Base-by-base conservation (phyloP, 1,284 basidiomycete genomes). In the Ceratobasidium sp. region DNA sequence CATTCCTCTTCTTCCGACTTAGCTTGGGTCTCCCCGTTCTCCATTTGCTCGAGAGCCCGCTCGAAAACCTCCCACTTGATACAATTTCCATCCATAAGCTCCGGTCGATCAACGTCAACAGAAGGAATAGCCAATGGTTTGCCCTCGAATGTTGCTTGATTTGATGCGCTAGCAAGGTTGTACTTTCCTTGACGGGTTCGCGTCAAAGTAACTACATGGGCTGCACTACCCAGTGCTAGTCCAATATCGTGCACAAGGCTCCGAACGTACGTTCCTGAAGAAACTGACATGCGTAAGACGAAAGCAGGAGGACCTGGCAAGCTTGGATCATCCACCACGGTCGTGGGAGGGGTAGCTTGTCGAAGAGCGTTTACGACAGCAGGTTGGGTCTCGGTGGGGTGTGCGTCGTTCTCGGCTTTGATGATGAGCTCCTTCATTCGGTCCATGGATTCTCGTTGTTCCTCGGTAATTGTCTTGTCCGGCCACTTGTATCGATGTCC, bases 191-290 rank as follows among this genome's bases (percentile, higher is more conserved):
- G 94, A 40, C 91, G 85, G 20, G 89, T 89, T 25, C 96, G 87
- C 13, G 88, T 92, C 70, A 98, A 84, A 13, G 90, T 92, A 54
- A 96, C 93, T 62, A 98, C 94, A 77, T 96, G 94, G 0, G 93
- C 95, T 3, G 92, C 92, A 47, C 91, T 92, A 1, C 88, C 92
- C 25, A 98, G 78, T 0, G 88, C 86, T 72, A 89, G 86, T 7
- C 90, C 92, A 22, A 98, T 84, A 77, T 98, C 95, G 77, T 98
- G 94, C 52, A 94, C 90, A 73, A 97, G 89, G 1, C 90, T 93
- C 57, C 95, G 89, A 53, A 98, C 94, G 75, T 98, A 98, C n/a
- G 95, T 98, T 27, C 95, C 95, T n/a, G 91, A 91, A 17, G 93
- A 94, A 7, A 97, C 96, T 69, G 85, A 91, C 94, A 98, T 96